These are phyloP conservation scores for Rhizopogon vesiculosus DNA, from an alignment of 768 basidiomycete genomes.

Conservation along the genomic window DNA sequence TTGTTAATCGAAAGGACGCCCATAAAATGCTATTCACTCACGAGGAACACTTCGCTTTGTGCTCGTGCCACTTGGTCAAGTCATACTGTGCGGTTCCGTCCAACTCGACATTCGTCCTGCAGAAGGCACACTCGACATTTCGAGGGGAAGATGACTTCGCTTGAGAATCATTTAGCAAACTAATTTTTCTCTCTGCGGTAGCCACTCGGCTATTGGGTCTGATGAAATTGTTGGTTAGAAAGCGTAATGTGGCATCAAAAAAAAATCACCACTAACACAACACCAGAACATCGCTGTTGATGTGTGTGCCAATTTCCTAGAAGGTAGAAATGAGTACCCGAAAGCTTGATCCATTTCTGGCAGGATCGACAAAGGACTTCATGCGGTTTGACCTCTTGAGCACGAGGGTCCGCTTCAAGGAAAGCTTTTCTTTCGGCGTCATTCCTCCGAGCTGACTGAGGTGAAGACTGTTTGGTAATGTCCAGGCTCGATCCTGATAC, in stretches of 20 bases:
- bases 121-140: conserved; percentile 48
- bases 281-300: conserved; percentile 39
- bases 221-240: not conserved
- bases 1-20: not conserved
- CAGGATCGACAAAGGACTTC: conserved; percentile 58
- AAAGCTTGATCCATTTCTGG: conserved; percentile 57
- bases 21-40: conserved; percentile 15
- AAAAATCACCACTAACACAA: conserved; percentile 25
- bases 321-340: conserved; percentile 34
- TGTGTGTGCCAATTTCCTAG: conserved; percentile 53
- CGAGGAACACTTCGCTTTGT: conserved; percentile 49
- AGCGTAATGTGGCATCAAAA: not conserved
- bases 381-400: conserved; percentile 44
- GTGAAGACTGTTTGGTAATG: not conserved
- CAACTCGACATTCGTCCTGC: conserved; percentile 40
- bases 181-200: conserved; percentile 56
- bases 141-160: conserved; percentile 43
- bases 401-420: conserved; percentile 50
- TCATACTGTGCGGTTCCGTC: conserved; percentile 54
- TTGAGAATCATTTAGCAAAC: conserved; percentile 60
- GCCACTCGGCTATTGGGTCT: conserved; percentile 59
- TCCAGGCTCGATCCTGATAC: not conserved
- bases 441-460: conserved; percentile 15
- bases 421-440: conserved; percentile 45
- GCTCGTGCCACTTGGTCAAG: conserved; percentile 55